These are phyloP conservation scores for Mycogone perniciosa DNA, from an alignment of 2,329 filamentous ascomycete species.

Conservation along the genomic window DNA sequence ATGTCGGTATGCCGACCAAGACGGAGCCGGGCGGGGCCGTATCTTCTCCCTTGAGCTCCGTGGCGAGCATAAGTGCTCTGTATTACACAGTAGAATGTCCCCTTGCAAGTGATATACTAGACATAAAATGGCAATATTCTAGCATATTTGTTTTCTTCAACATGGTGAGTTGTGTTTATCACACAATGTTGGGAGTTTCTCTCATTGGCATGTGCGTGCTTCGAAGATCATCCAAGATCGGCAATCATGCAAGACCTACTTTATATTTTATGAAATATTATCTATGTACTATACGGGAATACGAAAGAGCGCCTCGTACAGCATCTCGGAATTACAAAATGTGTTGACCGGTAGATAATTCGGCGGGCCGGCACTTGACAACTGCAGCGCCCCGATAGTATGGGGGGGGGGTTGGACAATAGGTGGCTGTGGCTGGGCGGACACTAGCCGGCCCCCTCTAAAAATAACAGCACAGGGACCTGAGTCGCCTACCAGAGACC, in stretches of 20 bases:
- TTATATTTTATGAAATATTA: too few relatives aligned
- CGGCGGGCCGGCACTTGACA: neutral
- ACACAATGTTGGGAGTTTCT: too few relatives aligned
- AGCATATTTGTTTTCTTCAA: too few relatives aligned
- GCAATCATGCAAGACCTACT: too few relatives aligned
- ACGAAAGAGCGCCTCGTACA: too few relatives aligned
- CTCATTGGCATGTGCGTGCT: too few relatives aligned
- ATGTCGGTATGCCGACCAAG: neutral
- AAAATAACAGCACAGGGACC: neutral
- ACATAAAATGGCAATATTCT: too few relatives aligned
- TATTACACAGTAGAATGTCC: neutral
- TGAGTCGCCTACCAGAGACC: too few relatives aligned
- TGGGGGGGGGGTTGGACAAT: neutral
- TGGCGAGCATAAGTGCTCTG: neutral
- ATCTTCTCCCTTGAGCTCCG: neutral
- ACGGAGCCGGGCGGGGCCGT: slow-evolving; percentile 2
- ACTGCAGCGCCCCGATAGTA: neutral
- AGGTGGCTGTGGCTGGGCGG: neutral
- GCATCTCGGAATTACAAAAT: too few relatives aligned
- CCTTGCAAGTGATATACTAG: neutral
- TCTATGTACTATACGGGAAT: too few relatives aligned
- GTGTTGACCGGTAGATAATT: neutral
- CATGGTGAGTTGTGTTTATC: too few relatives aligned
- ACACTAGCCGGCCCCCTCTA: neutral
- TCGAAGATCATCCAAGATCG: too few relatives aligned